Conservation (phyloP, 352 stramenopile genomes). For the Pythium scleroteichum region DNA sequence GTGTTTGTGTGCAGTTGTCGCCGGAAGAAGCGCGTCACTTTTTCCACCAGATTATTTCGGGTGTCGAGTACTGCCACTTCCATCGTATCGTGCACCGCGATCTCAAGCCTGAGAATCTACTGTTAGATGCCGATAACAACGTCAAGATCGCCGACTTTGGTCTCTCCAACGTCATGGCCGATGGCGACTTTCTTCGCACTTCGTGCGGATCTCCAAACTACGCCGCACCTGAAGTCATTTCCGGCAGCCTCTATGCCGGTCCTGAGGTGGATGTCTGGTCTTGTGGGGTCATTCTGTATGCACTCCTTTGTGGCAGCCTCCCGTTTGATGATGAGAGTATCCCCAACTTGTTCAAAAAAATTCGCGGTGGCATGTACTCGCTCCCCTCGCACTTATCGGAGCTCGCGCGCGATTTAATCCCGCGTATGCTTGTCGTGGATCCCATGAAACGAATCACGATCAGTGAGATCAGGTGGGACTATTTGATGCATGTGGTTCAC, state of each 20-base stretch:
- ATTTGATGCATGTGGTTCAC: no score
- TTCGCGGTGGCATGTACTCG: constrained; percentile 97
- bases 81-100: constrained; percentile 99
- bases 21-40: constrained; percentile 98
- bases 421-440: constrained; percentile 98
- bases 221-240: constrained; percentile 99
- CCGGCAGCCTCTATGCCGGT: constrained; percentile 96
- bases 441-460: constrained; percentile 99
- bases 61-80: constrained; percentile 99
- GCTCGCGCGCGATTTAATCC: constrained; percentile 96
- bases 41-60: constrained; percentile 98
- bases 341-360: constrained; percentile 99
- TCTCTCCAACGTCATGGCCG: constrained; percentile 98
- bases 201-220: constrained; percentile 99
- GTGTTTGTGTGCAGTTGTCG: constrained; percentile 50
- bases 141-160: constrained; percentile 99
- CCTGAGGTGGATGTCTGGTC: constrained; percentile 99
- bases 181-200: constrained; percentile 98
- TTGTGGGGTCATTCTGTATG: constrained; percentile 99
- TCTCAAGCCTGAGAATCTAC: constrained; percentile 97
- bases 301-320: constrained; percentile 96
- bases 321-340: constrained; percentile 99
- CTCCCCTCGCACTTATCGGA: constrained; percentile 96
- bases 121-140: constrained; percentile 98
- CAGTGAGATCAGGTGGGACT: constrained; percentile 91